phyloP scores from a whole-genome alignment of 1,284 basidiomycete genomes.

The Inonotus obliquus region DNA sequence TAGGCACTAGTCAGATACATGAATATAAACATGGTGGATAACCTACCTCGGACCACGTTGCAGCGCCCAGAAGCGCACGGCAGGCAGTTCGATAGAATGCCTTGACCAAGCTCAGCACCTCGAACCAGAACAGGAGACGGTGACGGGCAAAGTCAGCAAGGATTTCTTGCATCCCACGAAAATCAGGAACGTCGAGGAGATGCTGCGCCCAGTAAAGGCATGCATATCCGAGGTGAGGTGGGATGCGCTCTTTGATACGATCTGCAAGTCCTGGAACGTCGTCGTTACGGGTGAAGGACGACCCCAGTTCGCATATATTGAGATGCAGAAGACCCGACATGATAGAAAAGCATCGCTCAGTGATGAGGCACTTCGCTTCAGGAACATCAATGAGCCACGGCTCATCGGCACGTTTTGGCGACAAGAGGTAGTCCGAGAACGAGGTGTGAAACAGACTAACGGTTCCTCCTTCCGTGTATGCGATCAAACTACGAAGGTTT shows the following conservation, averaged over 20 bases:
- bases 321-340: background rate
- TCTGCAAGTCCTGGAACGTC: background rate
- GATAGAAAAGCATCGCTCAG: background rate
- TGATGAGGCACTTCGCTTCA: background rate
- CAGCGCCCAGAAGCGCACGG: background rate
- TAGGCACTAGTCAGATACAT: background rate
- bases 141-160: slow-evolving; percentile 18
- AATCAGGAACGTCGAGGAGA: background rate
- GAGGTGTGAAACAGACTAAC: slow-evolving; percentile 2
- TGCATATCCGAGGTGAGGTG: background rate
- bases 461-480: background rate
- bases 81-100: background rate
- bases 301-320: slow-evolving; percentile 2
- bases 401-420: background rate
- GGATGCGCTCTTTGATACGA: background rate
- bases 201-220: slow-evolving; percentile 6
- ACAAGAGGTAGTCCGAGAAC: slow-evolving; percentile 2
- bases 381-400: background rate
- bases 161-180: background rate
- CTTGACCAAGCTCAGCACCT: slow-evolving; percentile 22
- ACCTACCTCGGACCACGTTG: background rate
- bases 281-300: slow-evolving; percentile 1
- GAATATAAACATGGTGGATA: background rate
- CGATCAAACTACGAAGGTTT: background rate
- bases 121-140: slow-evolving; percentile 15